Evolutionary conservation across 352 stramenopile species (phyloP), one percentile per base, ranked within the genome.

Genomic region (Globisporangium parvum): DNA sequence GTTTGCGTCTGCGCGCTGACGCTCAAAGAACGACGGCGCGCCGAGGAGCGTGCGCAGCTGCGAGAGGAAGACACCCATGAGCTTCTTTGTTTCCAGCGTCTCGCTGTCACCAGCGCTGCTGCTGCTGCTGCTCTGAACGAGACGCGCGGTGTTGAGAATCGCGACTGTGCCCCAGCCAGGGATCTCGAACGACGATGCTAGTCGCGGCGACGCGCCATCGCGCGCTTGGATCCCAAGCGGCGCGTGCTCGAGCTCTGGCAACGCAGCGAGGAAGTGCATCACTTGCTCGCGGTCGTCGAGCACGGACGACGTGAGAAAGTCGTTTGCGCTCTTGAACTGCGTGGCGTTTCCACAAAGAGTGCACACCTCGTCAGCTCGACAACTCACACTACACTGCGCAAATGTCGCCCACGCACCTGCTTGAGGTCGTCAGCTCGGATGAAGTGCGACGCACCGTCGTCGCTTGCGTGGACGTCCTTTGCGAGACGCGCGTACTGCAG

Each of bases 271-370:
- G 35, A 93, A 91, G 50, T 88, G 78, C 9, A 93, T 59, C 55
- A 90, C 70, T 42, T 88, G 78, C 62, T 93, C 83, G 33, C 80
- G 59, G 57, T 93, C 83, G 1, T 71, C 69, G 26, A 91, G 64
- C 49, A 93, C 75, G 0, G 78, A 83, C 2, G 77, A 69, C 10
- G 73, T 74, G 12, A 89, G 55, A 42, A 84, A 91, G 48, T 91
- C 77, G 52, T 93, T 93, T 21, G 70, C 69, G 47, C 75, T 88
- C 41, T 91, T 91, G 46, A 92, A 92, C 81, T 91, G 59, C 58
- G 53, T 18, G 18, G 12, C 5, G 18, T 18, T 23, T 24, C 28
- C 14, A 47, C 28, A 44, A 2, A 54, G 15, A 51, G 3, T 51
- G 9, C 6, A 2, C 1, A 20, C 28, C n/a, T 14, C 26, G 46